Conservation (phyloP, 208 protist species). For the Leishmania arabica region DNA sequence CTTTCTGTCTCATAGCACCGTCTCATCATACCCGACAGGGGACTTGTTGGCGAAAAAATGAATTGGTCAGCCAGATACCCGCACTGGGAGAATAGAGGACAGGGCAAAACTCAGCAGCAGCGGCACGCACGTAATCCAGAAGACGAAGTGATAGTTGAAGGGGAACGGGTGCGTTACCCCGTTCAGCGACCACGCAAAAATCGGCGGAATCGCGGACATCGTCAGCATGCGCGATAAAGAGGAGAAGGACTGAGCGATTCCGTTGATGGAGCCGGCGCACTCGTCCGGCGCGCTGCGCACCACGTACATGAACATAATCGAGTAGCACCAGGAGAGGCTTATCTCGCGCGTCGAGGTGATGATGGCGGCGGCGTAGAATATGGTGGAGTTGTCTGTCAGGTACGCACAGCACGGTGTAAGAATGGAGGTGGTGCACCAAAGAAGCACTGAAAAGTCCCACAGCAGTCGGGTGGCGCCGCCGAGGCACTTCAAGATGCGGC, state of each 20-base stretch:
- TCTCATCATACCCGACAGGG: neutral
- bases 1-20: neutral
- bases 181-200: conserved; percentile 76
- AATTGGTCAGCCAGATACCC: conserved; percentile 6
- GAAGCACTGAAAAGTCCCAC: conserved; percentile 33
- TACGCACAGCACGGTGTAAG: conserved; percentile 35
- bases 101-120: conserved; percentile 36
- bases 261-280: conserved; percentile 55
- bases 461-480: conserved; percentile 27
- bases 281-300: conserved; percentile 60
- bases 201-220: conserved; percentile 53
- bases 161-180: conserved; percentile 34
- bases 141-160: conserved; percentile 60
- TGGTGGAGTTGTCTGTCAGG: conserved; percentile 16
- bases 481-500: conserved; percentile 18
- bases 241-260: conserved; percentile 59
- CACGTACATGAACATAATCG: conserved; percentile 61
- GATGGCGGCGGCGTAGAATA: conserved; percentile 32
- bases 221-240: conserved; percentile 50
- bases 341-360: conserved; percentile 44
- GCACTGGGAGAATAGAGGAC: conserved; percentile 29
- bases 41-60: neutral
- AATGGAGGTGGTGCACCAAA: conserved; percentile 32
- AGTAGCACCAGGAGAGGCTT: conserved; percentile 57
- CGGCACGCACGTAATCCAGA: conserved; percentile 49